Evolutionary conservation across 192 early-diverging fungal species (phyloP), one percentile per base, ranked within the genome.

Genomic region (Entomortierella beljakovae): DNA sequence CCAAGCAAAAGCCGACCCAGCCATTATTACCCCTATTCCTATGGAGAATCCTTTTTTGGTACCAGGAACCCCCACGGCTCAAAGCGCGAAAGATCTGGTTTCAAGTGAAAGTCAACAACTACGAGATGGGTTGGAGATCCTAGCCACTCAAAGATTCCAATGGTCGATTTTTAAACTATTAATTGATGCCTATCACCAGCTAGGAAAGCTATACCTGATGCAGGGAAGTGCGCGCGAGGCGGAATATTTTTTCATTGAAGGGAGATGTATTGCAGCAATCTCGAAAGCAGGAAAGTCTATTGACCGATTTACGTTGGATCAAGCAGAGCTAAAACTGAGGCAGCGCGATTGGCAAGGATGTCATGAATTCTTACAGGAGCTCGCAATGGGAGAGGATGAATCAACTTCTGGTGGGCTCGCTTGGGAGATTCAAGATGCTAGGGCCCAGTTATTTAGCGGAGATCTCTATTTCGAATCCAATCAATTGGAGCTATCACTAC

Each of bases 201-300:
- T 93, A 1, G 88, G 87, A 18, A 57, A 23, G 48, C 48, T 92
- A 2, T 83, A 89, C 62, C 38, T 89, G 2, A 54, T 80, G 15
- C 88, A 87, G 6, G 93, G 93, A 5, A 88, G 89, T 15, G 64
- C 79, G 23, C 67, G 71, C 31, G 90, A 93, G 58, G 84, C 90
- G 2, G 86, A 90, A 51, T 90, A 89, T 65, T 93, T 85, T 79
- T 82, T 88, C 28, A 65, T 83, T 33, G 82, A 90, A 55, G 89
- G 92, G 0, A 61, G 84, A 28, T 53, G 77, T n/a, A 66, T 93
- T 8, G 89, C 89, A 9, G 63, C 83, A 55, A 49, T 66, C 0
- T 79, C 83, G 1, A 81, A 71, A 23, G 80, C 85, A 4, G 59
- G 79, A 20, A 77, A 84, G 15, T 66, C 70, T 3, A 55, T 76